Base-by-base conservation (phyloP, 192 early-diverging fungal genomes). In the Fimicolochytrium jonesii region DNA sequence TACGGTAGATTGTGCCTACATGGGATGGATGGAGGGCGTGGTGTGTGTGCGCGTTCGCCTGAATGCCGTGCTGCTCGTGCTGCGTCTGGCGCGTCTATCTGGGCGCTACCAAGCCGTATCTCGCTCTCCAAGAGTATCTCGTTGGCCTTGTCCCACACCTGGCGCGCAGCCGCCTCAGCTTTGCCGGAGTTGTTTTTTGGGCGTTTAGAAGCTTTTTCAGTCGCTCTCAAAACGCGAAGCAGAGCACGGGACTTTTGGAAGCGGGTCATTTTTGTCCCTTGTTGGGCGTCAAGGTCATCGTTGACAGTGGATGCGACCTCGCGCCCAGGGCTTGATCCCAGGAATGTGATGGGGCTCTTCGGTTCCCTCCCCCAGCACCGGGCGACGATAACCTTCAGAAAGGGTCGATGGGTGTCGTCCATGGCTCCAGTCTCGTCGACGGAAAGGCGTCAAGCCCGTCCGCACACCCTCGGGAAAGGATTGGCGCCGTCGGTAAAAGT, bases 341-440 rank as follows among this genome's bases (percentile, higher is more conserved):
- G 3, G 29, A 6, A n/a, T 20, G 6, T 34, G 6, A 39, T 33
- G n/a, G 53, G 18, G 13, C 15, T 2, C 3, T 26, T 28, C n/a
- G n/a, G 31, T 4, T 4, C 5, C 36, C 53, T 34, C 28, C 53
- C 10, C 31, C 53, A 4, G 53, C 53, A 6, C 31, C 53, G 18
- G 36, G 9, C 48, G 29, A 50, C 22, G 26, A 50, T 3, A 23
- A 20, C 48, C 15, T 50, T 41, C 37, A 13, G 48, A 28, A 50
- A 2, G 48, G 48, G 48, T 50, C 48, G 48, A 50, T 50, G 7
- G 29, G 20, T n/a, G n/a, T 55, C 53, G 26, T 55, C 53, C 53
- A 55, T 50, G 3, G 48, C 48, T 3, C 48, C 48, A 15, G 48
- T 50, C 5, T 50, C 48, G 29, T 50, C 48, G 3, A 50, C 48